Conservation (phyloP, 106 monocot species). For the Dendrobium officinale region DNA sequence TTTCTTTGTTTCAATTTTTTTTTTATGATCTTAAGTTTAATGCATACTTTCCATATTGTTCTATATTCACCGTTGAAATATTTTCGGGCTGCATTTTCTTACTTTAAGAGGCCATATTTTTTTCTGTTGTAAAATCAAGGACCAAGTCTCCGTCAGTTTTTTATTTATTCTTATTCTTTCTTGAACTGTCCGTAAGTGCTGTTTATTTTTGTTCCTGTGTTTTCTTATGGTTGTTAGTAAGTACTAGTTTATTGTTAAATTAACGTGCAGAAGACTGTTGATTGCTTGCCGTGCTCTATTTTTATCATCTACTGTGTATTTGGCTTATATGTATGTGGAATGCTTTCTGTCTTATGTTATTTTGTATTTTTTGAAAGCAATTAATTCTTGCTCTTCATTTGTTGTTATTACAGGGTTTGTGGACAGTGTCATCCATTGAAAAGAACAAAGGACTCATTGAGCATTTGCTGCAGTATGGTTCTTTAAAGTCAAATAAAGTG, state of each 20-base stretch:
- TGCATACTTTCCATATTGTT: neutral
- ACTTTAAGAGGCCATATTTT: neutral
- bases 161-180: neutral
- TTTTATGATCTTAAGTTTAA: neutral
- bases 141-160: neutral
- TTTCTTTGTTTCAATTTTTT: neutral
- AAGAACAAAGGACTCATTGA: constrained; percentile 62
- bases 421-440: constrained; percentile 37
- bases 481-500: constrained; percentile 56
- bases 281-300: neutral
- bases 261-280: neutral
- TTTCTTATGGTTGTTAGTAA: neutral
- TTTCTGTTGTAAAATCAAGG: neutral
- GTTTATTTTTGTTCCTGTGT: neutral
- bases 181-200: neutral
- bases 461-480: constrained; percentile 44
- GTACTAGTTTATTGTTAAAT: neutral
- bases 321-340: neutral
- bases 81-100: neutral
- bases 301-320: neutral
- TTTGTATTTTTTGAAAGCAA: neutral
- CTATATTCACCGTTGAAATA: neutral
- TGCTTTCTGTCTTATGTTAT: neutral
- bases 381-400: neutral
- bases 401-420: constrained; percentile 34